These are phyloP conservation scores for Daldinia concentrica DNA, from an alignment of 495 filamentous ascomycete species.

Conservation along the genomic window DNA sequence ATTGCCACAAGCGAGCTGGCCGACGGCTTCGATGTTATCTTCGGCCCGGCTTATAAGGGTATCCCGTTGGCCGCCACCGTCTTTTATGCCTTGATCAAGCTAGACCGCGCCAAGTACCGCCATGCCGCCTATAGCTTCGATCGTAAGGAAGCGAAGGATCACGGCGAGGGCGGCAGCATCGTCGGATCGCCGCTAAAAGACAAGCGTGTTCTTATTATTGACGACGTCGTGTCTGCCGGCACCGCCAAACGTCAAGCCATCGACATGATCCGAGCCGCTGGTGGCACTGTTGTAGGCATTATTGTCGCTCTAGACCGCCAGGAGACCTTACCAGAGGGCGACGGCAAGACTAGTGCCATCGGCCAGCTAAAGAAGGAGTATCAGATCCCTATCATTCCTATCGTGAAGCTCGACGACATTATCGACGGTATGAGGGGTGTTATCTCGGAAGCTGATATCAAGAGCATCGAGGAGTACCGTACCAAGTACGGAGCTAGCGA, in stretches of 20 bases:
- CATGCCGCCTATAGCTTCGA: slow-evolving; percentile 86
- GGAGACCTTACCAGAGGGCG: slow-evolving; percentile 74
- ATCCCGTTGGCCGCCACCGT: slow-evolving; percentile 84
- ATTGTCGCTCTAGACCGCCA: slow-evolving; percentile 87
- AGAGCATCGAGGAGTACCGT: slow-evolving; percentile 80
- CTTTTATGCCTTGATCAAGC: slow-evolving; percentile 70
- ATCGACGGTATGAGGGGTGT: slow-evolving; percentile 69
- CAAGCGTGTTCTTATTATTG: slow-evolving; percentile 86
- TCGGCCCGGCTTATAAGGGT: slow-evolving; percentile 95
- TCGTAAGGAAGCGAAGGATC: slow-evolving; percentile 92
- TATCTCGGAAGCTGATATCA: slow-evolving; percentile 68
- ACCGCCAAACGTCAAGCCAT: slow-evolving; percentile 93
- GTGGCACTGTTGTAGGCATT: slow-evolving; percentile 83
- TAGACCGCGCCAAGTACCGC: slow-evolving; percentile 65
- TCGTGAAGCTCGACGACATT: slow-evolving; percentile 77
- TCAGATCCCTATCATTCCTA: slow-evolving; percentile 63
- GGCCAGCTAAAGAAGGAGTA: slow-evolving; percentile 80
- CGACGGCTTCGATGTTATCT: slow-evolving; percentile 72
- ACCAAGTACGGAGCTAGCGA: slow-evolving; percentile 73
- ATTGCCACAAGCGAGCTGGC: slow-evolving; percentile 58
- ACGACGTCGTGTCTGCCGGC: slow-evolving; percentile 95
- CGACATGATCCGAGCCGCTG: slow-evolving; percentile 79
- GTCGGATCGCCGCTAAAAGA: slow-evolving; percentile 85
- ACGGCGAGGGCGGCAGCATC: slow-evolving; percentile 92
- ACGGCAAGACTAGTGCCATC: slow-evolving; percentile 71